A percentile compares a stretch with the other conserved stretches of the same genome.
Conservation (phyloP, 768 basidiomycete species). For the Xerocomus spinulosus region DNA sequence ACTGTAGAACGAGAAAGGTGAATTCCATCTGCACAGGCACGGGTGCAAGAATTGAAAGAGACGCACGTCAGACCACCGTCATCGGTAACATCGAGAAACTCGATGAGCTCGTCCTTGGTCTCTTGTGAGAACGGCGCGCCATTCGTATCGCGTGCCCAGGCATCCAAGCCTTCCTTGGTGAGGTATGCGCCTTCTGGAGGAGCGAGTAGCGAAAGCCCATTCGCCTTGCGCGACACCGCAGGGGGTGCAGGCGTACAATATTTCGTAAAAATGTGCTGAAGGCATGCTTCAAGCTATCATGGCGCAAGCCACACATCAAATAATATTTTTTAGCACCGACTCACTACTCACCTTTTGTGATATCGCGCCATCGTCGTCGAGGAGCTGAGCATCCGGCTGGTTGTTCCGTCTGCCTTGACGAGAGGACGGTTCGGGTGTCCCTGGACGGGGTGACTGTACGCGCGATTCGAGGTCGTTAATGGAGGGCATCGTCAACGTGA, state of each 20-base stretch:
- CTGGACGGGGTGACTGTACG: slow-evolving; percentile 48
- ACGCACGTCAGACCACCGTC: slow-evolving; percentile 71
- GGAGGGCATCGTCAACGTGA: slow-evolving; percentile 10
- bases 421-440: slow-evolving; percentile 60
- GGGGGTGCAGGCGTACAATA: slow-evolving; percentile 53
- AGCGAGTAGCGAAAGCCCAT: slow-evolving; percentile 33
- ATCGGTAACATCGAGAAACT: slow-evolving; percentile 71
- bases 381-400: slow-evolving; percentile 47
- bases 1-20: slow-evolving; percentile 31
- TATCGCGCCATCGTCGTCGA: slow-evolving; percentile 68
- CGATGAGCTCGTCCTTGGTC: slow-evolving; percentile 71
- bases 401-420: slow-evolving; percentile 55
- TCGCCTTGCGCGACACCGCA: slow-evolving; percentile 14
- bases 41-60: not conserved
- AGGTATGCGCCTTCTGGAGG: slow-evolving; percentile 56
- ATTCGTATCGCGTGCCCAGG: slow-evolving; percentile 77
- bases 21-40: not conserved
- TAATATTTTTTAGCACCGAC: not conserved
- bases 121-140: slow-evolving; percentile 74
- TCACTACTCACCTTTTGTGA: slow-evolving; percentile 49
- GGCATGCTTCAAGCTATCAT: slow-evolving; percentile 57
- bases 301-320: not conserved
- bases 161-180: slow-evolving; percentile 57
- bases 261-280: slow-evolving; percentile 76
- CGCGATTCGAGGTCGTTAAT: slow-evolving; percentile 16